Evolutionary conservation across 108 stramenopile genomes (phyloP).

Genomic region (Asterionellopsis glacialis): DNA sequence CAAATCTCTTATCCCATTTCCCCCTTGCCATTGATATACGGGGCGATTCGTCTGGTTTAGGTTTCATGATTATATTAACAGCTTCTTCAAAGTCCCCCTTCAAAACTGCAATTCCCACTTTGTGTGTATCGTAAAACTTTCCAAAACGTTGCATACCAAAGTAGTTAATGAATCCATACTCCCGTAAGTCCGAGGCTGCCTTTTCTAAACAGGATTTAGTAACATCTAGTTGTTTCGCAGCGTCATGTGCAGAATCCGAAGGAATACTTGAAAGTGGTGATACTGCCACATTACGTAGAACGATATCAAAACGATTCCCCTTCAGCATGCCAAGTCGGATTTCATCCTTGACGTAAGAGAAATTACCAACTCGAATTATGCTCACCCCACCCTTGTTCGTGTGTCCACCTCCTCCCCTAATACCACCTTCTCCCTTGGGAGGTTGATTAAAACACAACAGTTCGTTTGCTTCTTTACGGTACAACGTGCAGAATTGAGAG

Average conservation of each 20-base stretch:
- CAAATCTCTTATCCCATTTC: slow-evolving; percentile 69
- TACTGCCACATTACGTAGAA: slow-evolving; percentile 64
- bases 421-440: neutral
- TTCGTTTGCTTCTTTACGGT: slow-evolving; percentile 54
- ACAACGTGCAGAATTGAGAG: slow-evolving; percentile 81
- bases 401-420: slow-evolving; percentile 46
- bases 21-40: slow-evolving; percentile 44
- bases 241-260: neutral
- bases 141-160: slow-evolving; percentile 96
- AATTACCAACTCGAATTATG: slow-evolving; percentile 70
- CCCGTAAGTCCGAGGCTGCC: slow-evolving; percentile 46
- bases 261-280: slow-evolving; percentile 8
- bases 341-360: slow-evolving; percentile 61
- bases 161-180: slow-evolving; percentile 88
- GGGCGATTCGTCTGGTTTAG: slow-evolving; percentile 52
- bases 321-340: slow-evolving; percentile 65
- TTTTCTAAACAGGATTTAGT: slow-evolving; percentile 26
- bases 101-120: slow-evolving; percentile 71
- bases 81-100: slow-evolving; percentile 77
- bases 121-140: slow-evolving; percentile 79
- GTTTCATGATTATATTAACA: slow-evolving; percentile 78
- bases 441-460: slow-evolving; percentile 47
- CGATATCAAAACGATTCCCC: slow-evolving; percentile 89
- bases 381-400: slow-evolving; percentile 43
- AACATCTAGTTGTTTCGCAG: slow-evolving; percentile 7